phyloP scores from a whole-genome alignment of 108 stramenopile species.

The Fistulifera solaris region DNA sequence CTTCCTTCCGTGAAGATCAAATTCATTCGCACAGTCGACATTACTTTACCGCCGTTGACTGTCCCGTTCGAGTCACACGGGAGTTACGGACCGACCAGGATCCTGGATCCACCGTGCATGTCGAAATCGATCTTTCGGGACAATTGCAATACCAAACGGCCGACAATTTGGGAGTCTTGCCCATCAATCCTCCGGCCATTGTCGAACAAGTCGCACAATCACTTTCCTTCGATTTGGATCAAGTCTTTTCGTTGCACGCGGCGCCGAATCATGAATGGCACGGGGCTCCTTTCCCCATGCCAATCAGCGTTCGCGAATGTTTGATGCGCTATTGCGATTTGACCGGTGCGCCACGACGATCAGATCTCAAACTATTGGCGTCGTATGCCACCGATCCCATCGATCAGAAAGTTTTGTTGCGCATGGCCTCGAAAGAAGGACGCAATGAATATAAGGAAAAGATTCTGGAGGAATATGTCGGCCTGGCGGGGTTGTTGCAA shows the following conservation, averaged over 20 bases:
- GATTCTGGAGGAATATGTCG: constrained; percentile 52
- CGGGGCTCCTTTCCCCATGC: constrained; percentile 85
- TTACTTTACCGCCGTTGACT: constrained; percentile 70
- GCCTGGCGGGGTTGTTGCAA: constrained; percentile 54
- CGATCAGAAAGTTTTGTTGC: constrained; percentile 64
- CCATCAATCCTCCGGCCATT: constrained; percentile 52
- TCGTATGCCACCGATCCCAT: constrained; percentile 64
- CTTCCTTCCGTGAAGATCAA: constrained; percentile 22
- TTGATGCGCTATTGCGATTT: constrained; percentile 88
- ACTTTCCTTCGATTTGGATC: constrained; percentile 52
- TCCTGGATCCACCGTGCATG: constrained; percentile 86
- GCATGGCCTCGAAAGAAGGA: constrained; percentile 79
- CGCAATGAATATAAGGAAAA: constrained; percentile 71
- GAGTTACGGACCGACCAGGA: constrained; percentile 73
- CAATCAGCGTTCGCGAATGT: constrained; percentile 82
- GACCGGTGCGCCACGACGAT: constrained; percentile 72
- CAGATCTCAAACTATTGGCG: constrained; percentile 81
- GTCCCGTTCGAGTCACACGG: constrained; percentile 44
- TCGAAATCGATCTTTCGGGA: constrained; percentile 86
- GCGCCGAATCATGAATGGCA: constrained; percentile 50
- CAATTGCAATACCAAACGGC: constrained; percentile 80
- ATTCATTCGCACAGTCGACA: constrained; percentile 65
- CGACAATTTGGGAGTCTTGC: constrained; percentile 92
- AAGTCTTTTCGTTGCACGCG: constrained; percentile 32
- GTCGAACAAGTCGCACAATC: constrained; percentile 70